Evolutionary conservation across 2,329 filamentous ascomycete species (phyloP), one percentile per base, ranked within the genome.

Genomic region (Lasiodiplodia citricola): DNA sequence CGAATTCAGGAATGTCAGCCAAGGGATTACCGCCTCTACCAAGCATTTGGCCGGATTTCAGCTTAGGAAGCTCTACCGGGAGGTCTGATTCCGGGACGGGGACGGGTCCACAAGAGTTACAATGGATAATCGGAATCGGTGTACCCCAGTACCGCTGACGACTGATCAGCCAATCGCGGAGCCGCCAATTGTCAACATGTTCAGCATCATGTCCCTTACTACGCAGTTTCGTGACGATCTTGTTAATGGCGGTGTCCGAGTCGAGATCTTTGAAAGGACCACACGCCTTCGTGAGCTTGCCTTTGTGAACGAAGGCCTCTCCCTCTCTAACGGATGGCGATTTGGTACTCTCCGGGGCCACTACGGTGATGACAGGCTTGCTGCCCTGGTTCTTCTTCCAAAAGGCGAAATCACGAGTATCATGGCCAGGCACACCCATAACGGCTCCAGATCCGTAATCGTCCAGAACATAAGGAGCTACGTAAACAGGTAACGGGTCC

Each of bases 81-180:
- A 97, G 86, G 68, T 96, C 86, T 11, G 91, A 83, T 2, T 88
- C 87, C 0, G 92, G 92, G 0, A 97, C 93, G 1, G 93, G 90
- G 1, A 96, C 92, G 2, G 91, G 82, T 8, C 94, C 94, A 77
- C 94, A 97, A 7, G 85, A 85, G 21, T 81, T 78, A 76, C 94
- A 97, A 80, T 97, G 93, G 44, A 97, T 85, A 66, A 97, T 94
- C 21, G 94, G 94, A 66, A 97, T 97, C 0, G 94, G 94, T 0
- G 93, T 88, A 16, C 94, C 94, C 94, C 94, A 97, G 77, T 96
- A 97, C 71, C 94, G 86, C 79, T 97, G 94, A n/a, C 94, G 89
- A 77, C 93, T 96, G 74, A 97, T 91, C 68, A 97, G 83, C 94
- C 94, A 97, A 80, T 97, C 94, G 70, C 93, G 86, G 31, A 97